Conservation (phyloP, 2,329 filamentous ascomycete genomes). For the Microsporum audouinii region DNA sequence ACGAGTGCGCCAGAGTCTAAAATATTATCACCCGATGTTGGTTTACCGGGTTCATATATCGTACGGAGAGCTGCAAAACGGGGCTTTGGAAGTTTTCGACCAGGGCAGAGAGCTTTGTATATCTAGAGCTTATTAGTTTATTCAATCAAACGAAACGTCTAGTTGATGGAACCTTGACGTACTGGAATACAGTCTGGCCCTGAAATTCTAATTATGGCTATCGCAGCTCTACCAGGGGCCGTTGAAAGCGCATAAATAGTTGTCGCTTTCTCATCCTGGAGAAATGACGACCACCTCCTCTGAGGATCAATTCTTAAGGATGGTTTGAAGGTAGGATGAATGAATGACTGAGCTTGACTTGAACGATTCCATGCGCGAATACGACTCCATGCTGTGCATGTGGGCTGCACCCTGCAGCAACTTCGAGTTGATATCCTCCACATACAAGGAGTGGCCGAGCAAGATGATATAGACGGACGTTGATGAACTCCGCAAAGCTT, state of each 20-base stretch:
- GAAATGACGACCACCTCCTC: not conserved
- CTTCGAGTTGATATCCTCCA: not conserved
- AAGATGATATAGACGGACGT: not conserved
- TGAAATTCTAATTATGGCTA: conserved; percentile 80
- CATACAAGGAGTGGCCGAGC: not conserved
- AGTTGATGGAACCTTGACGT: conserved; percentile 16
- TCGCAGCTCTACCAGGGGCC: conserved; percentile 71
- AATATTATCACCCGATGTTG: conserved; percentile 32
- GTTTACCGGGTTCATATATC: conserved; percentile 49
- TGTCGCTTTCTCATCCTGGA: conserved; percentile 13
- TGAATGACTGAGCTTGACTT: not conserved
- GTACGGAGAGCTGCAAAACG: conserved; percentile 61
- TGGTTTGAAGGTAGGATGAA: not conserved
- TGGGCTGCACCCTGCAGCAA: not conserved
- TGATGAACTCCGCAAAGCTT: not conserved
- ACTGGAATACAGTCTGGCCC: conserved; percentile 63
- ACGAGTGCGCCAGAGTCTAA: conserved; percentile 71
- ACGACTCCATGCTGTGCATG: not conserved
- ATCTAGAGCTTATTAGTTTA: conserved; percentile 38
- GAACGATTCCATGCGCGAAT: not conserved
- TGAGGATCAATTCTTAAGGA: not conserved
- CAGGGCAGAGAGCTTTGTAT: conserved; percentile 52
- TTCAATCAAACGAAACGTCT: not conserved
- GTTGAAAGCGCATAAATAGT: conserved; percentile 93
- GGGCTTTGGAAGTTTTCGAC: conserved; percentile 43